Percentiles rank a stretch among this genome's conserved stretches.
phyloP scores from a whole-genome alignment of 192 early-diverging fungal species.

The Glomus cerebriforme region DNA sequence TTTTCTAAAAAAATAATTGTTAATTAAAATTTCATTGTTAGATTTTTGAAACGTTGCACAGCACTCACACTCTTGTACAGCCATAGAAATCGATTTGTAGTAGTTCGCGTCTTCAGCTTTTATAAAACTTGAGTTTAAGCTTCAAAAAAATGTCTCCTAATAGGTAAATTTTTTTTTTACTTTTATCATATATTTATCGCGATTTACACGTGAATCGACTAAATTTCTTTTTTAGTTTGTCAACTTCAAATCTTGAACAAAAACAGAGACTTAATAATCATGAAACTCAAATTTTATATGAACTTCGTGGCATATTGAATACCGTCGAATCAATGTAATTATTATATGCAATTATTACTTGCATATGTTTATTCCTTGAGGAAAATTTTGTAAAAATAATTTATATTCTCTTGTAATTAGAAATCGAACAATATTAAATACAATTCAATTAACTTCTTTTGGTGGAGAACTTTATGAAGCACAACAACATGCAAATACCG shows the following conservation, averaged over 20 bases:
- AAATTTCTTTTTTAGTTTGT: neutral
- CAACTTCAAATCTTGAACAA: neutral
- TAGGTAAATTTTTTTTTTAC: neutral
- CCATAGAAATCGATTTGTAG: too few relatives aligned
- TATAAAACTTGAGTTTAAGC: neutral
- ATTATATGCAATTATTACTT: neutral
- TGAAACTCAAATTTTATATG: constrained; percentile 13
- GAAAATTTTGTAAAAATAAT: too few relatives aligned
- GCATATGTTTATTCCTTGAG: too few relatives aligned
- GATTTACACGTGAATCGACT: neutral
- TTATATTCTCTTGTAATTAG: neutral
- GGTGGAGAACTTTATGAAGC: neutral
- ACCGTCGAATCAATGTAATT: neutral
- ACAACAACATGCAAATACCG: neutral
- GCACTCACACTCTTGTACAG: too few relatives aligned
- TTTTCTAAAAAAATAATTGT: too few relatives aligned
- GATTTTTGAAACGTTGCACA: too few relatives aligned
- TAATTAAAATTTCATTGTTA: too few relatives aligned
- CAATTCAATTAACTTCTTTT: neutral
- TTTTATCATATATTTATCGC: neutral
- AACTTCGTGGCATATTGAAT: constrained; percentile 6
- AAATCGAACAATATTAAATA: neutral
- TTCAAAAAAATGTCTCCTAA: neutral
- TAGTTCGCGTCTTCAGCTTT: too few relatives aligned
- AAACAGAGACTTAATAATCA: neutral